phyloP scores from a whole-genome alignment of 1,284 basidiomycete genomes.

The Pseudozyma flocculosa region DNA sequence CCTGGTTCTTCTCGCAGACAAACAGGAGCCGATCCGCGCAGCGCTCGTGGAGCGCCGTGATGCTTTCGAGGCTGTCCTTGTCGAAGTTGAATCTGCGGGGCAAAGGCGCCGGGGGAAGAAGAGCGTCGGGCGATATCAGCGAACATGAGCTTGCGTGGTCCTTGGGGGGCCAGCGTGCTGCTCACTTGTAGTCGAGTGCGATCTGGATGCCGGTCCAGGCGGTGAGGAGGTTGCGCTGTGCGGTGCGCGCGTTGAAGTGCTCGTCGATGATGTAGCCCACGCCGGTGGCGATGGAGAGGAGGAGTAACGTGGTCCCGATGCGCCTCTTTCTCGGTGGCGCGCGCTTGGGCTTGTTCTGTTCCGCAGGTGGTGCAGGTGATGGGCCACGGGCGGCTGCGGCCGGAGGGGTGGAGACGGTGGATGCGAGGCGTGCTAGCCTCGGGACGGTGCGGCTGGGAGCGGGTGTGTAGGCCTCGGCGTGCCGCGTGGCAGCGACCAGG shows the following conservation, averaged over 20 bases:
- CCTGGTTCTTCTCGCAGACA: slow-evolving; percentile 48
- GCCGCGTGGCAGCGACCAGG: too few species aligned
- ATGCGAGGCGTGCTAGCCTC: too few species aligned
- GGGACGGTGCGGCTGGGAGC: too few species aligned
- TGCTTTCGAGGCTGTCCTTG: slow-evolving; percentile 26
- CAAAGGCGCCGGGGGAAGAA: background rate
- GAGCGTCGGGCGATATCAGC: background rate
- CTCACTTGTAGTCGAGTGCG: slow-evolving; percentile 48
- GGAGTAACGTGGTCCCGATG: too few species aligned
- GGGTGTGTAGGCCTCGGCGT: too few species aligned
- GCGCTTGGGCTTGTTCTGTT: too few species aligned
- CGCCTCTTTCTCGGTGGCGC: too few species aligned
- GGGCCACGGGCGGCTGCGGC: too few species aligned
- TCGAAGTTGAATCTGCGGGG: slow-evolving; percentile 39
- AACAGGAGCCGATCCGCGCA: slow-evolving; percentile 40
- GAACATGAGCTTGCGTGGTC: too few species aligned
- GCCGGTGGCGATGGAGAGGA: slow-evolving; percentile 7
- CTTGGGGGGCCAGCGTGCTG: too few species aligned
- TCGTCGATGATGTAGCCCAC: slow-evolving; percentile 27
- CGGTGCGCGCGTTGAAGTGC: slow-evolving; percentile 27
- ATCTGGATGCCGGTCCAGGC: slow-evolving; percentile 38
- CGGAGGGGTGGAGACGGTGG: too few species aligned
- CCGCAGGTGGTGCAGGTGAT: too few species aligned
- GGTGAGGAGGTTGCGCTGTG: slow-evolving; percentile 41
- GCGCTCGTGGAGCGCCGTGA: slow-evolving; percentile 47